Base-by-base conservation (phyloP, 75 land plant genomes). In the Pinus tabuliformis region DNA sequence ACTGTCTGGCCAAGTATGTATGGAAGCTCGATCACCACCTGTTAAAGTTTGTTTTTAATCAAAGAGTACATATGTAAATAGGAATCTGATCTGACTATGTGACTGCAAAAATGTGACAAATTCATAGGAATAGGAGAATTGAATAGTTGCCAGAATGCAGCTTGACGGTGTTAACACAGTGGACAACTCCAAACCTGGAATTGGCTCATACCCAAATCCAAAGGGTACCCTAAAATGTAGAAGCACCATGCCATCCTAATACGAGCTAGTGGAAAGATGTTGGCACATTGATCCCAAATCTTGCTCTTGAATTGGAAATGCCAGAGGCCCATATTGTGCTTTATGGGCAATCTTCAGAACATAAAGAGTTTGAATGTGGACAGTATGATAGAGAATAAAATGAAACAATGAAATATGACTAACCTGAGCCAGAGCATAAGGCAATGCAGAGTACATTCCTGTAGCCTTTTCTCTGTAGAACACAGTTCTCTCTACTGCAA, bases 391-490 rank as follows among this genome's bases (percentile, higher is more conserved):
- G 3, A 26, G 65, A 64, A 68, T 11, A 42, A 68, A 42, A 39
- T 6, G 52, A n/a, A 36, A 68, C n/a, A 68, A 68, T 21, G 52
- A 39, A 20, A 42, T 11, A 6, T 2, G 65, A 15, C 22, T 62
- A 26, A 89, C 95, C 90, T 92, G 95, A 75, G 97, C 89, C 16
- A 94, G 77, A 71, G 95, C 98, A 77, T 95, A 95, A 12, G 98
- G 98, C 45, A 95, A 78, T 52, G 95, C 85, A 21, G 95, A 90
- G 77, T 89, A 95, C 95, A 95, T 90, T 72, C 98, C 95, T 30
- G 98, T 95, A 21, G 93, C 95, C 76, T 86, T 78, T 68, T 95
- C 98, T 57, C 98, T 73, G 68, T 92, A 92, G 75, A 85, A 88
- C 11, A 95, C 91, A 0, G 91, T 87, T 72, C 95, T 83, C 70